Percentiles rank a stretch among this genome's conserved stretches.
Evolutionary conservation across 1,284 basidiomycete genomes (phyloP).

Genomic region (Leccinum fallax): DNA sequence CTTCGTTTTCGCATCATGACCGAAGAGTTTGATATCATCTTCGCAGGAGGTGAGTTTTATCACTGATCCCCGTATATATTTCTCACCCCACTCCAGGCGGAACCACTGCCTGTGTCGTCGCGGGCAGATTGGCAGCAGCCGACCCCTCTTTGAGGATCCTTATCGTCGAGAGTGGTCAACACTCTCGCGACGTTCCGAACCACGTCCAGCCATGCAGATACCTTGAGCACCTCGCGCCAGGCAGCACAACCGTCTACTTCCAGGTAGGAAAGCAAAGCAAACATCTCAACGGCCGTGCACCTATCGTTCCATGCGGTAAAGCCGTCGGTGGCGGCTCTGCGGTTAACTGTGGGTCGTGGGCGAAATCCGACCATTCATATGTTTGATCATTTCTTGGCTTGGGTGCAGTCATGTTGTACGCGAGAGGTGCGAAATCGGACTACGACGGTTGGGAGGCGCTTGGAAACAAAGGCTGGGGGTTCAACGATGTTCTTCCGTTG

Average conservation of each 20-base stretch:
- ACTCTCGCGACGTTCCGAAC: slow-evolving; percentile 34
- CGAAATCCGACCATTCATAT: not conserved
- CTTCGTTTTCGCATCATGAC: not conserved
- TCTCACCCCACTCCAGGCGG: slow-evolving; percentile 26
- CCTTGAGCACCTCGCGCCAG: slow-evolving; percentile 41
- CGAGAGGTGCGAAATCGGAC: slow-evolving; percentile 55
- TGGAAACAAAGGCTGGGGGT: slow-evolving; percentile 58
- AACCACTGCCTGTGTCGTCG: not conserved
- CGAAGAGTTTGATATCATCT: not conserved
- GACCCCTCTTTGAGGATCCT: slow-evolving; percentile 46
- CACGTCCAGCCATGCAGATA: slow-evolving; percentile 55
- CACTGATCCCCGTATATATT: not conserved
- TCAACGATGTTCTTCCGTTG: slow-evolving; percentile 46
- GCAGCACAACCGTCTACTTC: slow-evolving; percentile 45
- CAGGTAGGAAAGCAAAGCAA: slow-evolving; percentile 45
- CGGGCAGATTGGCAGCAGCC: slow-evolving; percentile 23
- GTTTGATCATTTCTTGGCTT: not conserved
- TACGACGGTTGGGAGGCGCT: slow-evolving; percentile 58
- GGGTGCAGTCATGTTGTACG: slow-evolving; percentile 53
- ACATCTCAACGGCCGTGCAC: slow-evolving; percentile 46
- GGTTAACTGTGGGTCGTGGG: slow-evolving; percentile 49
- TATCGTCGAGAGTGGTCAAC: slow-evolving; percentile 34
- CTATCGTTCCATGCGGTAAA: slow-evolving; percentile 46
- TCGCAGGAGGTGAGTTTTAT: not conserved
- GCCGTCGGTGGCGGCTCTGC: slow-evolving; percentile 61